Conservation (phyloP, 768 basidiomycete genomes). For the Tulasnella sp. region DNA sequence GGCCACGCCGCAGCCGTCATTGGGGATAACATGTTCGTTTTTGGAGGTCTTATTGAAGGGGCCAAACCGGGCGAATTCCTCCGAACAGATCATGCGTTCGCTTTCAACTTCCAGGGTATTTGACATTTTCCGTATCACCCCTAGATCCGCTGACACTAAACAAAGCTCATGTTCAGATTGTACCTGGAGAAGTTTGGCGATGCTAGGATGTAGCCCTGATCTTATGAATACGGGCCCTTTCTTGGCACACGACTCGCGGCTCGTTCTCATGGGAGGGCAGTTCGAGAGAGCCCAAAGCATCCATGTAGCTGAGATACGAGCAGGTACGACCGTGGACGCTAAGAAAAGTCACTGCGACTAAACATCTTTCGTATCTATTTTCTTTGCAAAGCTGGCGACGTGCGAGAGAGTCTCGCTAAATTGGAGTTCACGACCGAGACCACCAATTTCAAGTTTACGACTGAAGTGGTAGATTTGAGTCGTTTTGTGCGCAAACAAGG, state of each 20-base stretch:
- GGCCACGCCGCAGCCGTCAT: neutral
- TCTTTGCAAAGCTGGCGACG: neutral
- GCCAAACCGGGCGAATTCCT: neutral
- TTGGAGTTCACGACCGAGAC: neutral
- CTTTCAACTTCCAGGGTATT: neutral
- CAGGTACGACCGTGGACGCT: neutral
- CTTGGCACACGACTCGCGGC: neutral
- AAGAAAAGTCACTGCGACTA: too few relatives aligned
- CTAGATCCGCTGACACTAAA: neutral
- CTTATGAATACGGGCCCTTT: neutral
- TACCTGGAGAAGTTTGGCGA: neutral
- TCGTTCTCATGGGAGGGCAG: neutral
- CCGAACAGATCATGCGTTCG: neutral
- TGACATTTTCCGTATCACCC: too few relatives aligned
- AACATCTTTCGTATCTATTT: neutral
- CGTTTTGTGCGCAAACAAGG: too few relatives aligned
- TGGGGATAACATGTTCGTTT: neutral
- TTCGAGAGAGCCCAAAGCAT: neutral
- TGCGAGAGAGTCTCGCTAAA: neutral
- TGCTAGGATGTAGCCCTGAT: neutral
- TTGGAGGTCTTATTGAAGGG: neutral
- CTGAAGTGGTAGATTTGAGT: too few relatives aligned
- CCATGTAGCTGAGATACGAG: neutral
- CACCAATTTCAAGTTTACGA: conserved; percentile 1
- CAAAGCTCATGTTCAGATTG: neutral